Conservation (phyloP, 1,139 yeast species). For the Diutina neorugosa region DNA sequence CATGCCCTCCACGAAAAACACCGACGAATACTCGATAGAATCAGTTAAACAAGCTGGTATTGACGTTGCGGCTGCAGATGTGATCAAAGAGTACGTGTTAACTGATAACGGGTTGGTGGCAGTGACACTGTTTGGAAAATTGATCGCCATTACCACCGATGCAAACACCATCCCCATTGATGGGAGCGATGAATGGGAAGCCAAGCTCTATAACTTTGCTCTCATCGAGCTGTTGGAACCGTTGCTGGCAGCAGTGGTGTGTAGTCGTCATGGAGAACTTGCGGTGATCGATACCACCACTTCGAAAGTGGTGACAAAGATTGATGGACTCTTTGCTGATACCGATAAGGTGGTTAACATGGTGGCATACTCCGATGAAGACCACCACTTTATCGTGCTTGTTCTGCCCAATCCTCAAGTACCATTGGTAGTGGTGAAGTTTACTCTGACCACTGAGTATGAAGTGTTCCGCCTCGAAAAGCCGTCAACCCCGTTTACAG, state of each 20-base stretch:
- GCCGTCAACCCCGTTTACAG: background rate
- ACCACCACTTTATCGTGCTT: background rate
- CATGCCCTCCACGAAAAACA: slow-evolving; percentile 7
- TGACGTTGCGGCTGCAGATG: background rate
- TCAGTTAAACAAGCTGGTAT: slow-evolving; percentile 5
- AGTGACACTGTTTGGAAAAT: background rate
- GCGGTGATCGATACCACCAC: background rate
- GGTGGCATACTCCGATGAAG: background rate
- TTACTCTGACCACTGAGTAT: background rate
- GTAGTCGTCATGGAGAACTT: background rate
- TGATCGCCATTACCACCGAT: background rate
- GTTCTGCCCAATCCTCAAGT: background rate
- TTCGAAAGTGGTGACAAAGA: too few relatives aligned
- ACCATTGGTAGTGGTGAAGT: background rate
- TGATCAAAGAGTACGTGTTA: background rate
- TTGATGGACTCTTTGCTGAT: background rate
- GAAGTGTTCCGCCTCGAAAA: background rate
- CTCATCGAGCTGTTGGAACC: background rate
- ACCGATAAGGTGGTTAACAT: background rate
- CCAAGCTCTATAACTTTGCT: background rate
- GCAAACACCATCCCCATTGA: background rate
- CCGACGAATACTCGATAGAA: slow-evolving; percentile 15
- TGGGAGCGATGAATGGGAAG: background rate
- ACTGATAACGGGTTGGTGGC: background rate
- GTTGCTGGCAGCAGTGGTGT: background rate